Conservation (phyloP, 2,329 filamentous ascomycete species). For the Bipolaris gigantea region DNA sequence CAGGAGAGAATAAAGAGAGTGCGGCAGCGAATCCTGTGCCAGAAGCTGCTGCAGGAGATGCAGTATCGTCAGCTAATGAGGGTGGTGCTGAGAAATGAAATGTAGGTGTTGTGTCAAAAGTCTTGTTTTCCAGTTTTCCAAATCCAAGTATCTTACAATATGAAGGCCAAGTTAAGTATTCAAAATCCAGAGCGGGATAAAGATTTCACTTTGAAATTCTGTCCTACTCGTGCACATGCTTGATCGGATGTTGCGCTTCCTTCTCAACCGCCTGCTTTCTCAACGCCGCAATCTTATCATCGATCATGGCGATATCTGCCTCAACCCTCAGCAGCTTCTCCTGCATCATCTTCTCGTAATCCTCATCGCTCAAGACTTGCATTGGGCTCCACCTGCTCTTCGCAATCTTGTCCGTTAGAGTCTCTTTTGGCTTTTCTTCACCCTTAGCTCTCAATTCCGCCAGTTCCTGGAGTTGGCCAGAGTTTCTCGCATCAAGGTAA, state of each 20-base stretch:
- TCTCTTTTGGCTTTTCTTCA: slow-evolving; percentile 41
- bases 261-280: slow-evolving; percentile 29
- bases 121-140: neutral
- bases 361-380: slow-evolving; percentile 68
- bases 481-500: slow-evolving; percentile 52
- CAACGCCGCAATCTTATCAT: slow-evolving; percentile 69
- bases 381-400: slow-evolving; percentile 73
- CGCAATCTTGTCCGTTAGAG: slow-evolving; percentile 54
- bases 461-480: slow-evolving; percentile 41
- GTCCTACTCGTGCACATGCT: slow-evolving; percentile 7
- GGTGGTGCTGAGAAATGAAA: neutral
- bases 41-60: neutral
- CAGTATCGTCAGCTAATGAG: neutral
- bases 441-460: slow-evolving; percentile 29
- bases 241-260: slow-evolving; percentile 17
- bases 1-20: neutral
- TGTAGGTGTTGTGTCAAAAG: neutral
- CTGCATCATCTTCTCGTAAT: slow-evolving; percentile 70
- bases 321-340: slow-evolving; percentile 73
- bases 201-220: neutral
- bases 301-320: slow-evolving; percentile 75
- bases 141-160: neutral
- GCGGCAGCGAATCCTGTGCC: too few relatives aligned
- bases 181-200: too few relatives aligned
- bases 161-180: too few relatives aligned